A percentile compares a stretch with the other conserved stretches of the same genome.
Conservation (phyloP, 2,329 filamentous ascomycete genomes). For the Remersonia thermophila region DNA sequence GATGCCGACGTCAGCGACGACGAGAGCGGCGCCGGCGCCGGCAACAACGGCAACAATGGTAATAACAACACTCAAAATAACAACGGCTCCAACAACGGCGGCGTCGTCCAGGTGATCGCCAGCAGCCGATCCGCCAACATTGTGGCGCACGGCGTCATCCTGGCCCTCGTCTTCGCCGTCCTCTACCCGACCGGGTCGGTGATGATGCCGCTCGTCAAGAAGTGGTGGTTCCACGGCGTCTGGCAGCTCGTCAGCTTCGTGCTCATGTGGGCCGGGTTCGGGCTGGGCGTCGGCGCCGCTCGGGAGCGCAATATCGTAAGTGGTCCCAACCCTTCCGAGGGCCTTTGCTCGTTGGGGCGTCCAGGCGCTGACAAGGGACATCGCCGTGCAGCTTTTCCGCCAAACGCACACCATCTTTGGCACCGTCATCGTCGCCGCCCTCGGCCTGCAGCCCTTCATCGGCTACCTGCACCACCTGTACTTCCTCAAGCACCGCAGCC, state of each 20-base stretch:
- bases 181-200: slow-evolving; percentile 49
- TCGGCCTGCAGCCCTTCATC: slow-evolving; percentile 46
- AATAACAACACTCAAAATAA: slow-evolving; percentile 3
- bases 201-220: slow-evolving; percentile 46
- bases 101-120: slow-evolving; percentile 9
- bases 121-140: slow-evolving; percentile 16
- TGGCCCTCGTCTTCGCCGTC: slow-evolving; percentile 46
- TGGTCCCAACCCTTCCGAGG: slow-evolving; percentile 14
- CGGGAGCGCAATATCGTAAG: slow-evolving; percentile 29
- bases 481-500: slow-evolving; percentile 34
- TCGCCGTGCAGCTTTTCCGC: slow-evolving; percentile 41
- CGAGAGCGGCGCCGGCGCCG: slow-evolving; percentile 1
- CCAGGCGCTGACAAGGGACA: no score
- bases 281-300: slow-evolving; percentile 39
- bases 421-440: slow-evolving; percentile 38
- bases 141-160: slow-evolving; percentile 44
- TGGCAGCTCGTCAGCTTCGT: slow-evolving; percentile 43
- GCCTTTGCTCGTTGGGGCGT: no score
- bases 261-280: slow-evolving; percentile 49
- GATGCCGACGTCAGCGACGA: not conserved
- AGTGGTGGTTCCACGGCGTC: slow-evolving; percentile 44
- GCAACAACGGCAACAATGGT: not conserved
- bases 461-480: slow-evolving; percentile 46
- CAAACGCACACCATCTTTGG: slow-evolving; percentile 45
- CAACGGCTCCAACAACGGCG: slow-evolving; percentile 9